These are phyloP conservation scores for Fusarium solani-melongenae DNA, from an alignment of 2,329 filamentous ascomycete genomes.

Conservation along the genomic window DNA sequence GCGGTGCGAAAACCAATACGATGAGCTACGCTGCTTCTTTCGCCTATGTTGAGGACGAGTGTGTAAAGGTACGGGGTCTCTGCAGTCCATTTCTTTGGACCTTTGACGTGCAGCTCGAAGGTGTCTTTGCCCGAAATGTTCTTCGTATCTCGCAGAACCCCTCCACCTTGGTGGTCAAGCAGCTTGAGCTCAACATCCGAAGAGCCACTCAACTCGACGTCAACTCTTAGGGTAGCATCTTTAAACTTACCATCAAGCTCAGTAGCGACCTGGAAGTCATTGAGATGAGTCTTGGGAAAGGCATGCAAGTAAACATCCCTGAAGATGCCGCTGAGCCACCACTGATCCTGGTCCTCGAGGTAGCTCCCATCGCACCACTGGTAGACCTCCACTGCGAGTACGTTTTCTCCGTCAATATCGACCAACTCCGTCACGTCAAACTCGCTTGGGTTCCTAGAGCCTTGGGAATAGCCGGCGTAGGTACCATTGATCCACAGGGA, in stretches of 20 bases:
- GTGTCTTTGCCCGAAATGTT: background rate
- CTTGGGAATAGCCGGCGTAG: background rate
- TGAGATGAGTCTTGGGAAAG: background rate
- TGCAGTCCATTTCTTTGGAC: background rate
- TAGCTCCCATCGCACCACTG: background rate
- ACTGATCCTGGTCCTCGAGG: background rate
- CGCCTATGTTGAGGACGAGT: background rate
- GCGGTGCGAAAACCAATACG: background rate
- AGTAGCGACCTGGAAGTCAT: background rate
- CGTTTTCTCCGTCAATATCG: accelerated
- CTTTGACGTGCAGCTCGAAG: background rate
- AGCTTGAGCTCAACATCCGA: background rate
- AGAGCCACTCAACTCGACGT: background rate
- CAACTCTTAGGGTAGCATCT: background rate
- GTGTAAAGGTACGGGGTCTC: background rate
- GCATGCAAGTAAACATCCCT: background rate
- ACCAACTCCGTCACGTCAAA: background rate
- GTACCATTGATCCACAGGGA: background rate
- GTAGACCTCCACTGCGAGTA: background rate
- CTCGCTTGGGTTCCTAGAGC: background rate
- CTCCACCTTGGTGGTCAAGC: background rate
- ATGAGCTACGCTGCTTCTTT: background rate
- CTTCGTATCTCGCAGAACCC: background rate
- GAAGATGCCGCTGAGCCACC: background rate
- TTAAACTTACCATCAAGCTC: background rate